Conservation (phyloP, 2,329 filamentous ascomycete genomes). For the Cryphonectria naterciae region DNA sequence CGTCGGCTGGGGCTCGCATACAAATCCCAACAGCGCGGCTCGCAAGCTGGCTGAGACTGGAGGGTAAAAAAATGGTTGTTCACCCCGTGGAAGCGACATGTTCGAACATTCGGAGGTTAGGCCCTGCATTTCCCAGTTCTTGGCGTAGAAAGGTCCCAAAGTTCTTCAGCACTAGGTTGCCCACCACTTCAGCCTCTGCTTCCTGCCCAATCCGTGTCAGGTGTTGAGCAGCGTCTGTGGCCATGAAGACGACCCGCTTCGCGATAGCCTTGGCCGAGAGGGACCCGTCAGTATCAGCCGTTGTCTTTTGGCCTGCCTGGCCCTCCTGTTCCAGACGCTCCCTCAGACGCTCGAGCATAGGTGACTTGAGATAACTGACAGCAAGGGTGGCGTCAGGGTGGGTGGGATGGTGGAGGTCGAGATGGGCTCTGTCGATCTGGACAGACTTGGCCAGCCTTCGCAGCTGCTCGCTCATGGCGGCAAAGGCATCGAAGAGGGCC, state of each 20-base stretch:
- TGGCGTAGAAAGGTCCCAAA: slow-evolving; percentile 19
- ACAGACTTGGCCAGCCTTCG: slow-evolving; percentile 43
- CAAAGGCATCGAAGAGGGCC: slow-evolving; percentile 56
- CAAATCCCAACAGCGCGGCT: background rate
- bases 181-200: slow-evolving; percentile 46
- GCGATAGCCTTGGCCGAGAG: slow-evolving; percentile 32
- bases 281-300: slow-evolving; percentile 25
- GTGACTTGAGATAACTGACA: slow-evolving; percentile 39
- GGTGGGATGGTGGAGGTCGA: slow-evolving; percentile 59
- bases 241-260: slow-evolving; percentile 43
- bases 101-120: slow-evolving; percentile 9
- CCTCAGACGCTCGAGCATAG: slow-evolving; percentile 32
- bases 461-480: slow-evolving; percentile 44
- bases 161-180: slow-evolving; percentile 39
- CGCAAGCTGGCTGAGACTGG: background rate
- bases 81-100: background rate
- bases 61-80: background rate
- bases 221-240: slow-evolving; percentile 52
- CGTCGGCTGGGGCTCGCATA: background rate
- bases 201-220: slow-evolving; percentile 46
- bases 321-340: slow-evolving; percentile 33
- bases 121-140: background rate
- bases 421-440: slow-evolving; percentile 54
- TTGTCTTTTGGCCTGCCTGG: slow-evolving; percentile 21
- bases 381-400: slow-evolving; percentile 53